These are phyloP conservation scores for Ganoderma multipileum DNA, from an alignment of 1,284 basidiomycete genomes.

Conservation along the genomic window DNA sequence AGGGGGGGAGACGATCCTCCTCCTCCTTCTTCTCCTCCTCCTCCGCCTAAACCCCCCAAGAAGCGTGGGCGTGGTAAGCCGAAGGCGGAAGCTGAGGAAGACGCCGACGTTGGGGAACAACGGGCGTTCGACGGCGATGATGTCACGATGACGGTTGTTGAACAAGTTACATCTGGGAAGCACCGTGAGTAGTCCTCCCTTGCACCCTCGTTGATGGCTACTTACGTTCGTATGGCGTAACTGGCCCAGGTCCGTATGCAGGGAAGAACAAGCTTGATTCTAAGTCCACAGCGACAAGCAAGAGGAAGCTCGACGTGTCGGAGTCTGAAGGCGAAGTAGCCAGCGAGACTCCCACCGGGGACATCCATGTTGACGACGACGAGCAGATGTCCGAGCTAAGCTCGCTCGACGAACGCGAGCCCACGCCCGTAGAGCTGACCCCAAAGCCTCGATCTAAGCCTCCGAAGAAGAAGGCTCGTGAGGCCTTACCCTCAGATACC, in stretches of 20 bases:
- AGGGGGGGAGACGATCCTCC: background rate
- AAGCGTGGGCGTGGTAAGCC: background rate
- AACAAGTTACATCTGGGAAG: background rate
- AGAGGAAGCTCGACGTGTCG: background rate
- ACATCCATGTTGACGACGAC: background rate
- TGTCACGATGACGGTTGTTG: background rate
- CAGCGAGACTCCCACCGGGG: background rate
- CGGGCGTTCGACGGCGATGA: background rate
- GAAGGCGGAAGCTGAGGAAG: background rate
- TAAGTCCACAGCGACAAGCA: background rate
- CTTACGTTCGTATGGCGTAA: background rate
- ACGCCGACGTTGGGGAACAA: background rate
- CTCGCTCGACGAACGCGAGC: background rate
- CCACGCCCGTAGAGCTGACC: background rate
- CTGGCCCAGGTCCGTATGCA: background rate
- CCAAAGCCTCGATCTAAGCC: background rate
- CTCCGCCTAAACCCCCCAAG: background rate
- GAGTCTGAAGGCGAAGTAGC: background rate
- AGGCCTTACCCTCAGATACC: background rate
- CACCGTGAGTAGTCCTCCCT: background rate
- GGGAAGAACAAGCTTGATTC: background rate
- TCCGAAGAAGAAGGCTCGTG: background rate
- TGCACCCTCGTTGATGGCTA: background rate
- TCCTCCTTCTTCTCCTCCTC: background rate
- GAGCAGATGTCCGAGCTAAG: background rate